phyloP scores from a whole-genome alignment of 108 stramenopile species.

The Cyclotella baltica region DNA sequence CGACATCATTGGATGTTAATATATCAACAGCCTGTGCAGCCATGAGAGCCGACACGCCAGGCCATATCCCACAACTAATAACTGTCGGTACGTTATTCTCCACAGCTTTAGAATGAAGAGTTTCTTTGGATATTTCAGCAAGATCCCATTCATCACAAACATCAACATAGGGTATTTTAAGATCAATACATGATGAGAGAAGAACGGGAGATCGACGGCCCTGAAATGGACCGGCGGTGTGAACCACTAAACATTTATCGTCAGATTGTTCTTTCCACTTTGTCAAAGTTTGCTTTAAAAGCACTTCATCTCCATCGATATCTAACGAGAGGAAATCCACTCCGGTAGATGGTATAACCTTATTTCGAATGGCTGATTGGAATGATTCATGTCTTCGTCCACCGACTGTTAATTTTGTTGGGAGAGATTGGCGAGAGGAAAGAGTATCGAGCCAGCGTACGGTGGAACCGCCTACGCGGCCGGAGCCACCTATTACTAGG shows the following conservation, averaged over 20 bases:
- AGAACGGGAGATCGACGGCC: conserved; percentile 62
- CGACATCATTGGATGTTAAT: conserved; percentile 26
- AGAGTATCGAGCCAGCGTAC: conserved; percentile 50
- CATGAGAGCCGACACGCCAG: conserved; percentile 61
- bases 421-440: neutral
- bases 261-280: conserved; percentile 7
- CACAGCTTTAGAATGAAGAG: conserved; percentile 38
- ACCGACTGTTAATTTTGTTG: conserved; percentile 15
- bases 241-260: conserved; percentile 61
- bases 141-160: conserved; percentile 89
- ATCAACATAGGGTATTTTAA: conserved; percentile 75
- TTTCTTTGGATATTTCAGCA: conserved; percentile 62
- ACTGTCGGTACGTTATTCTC: conserved; percentile 55
- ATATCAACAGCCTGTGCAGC: conserved; percentile 41
- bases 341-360: conserved; percentile 21
- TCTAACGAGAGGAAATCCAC: conserved; percentile 35
- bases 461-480: conserved; percentile 83
- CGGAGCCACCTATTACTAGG: conserved; percentile 82
- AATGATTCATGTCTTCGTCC: conserved; percentile 20
- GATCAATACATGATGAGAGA: conserved; percentile 55
- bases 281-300: neutral
- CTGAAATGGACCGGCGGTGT: conserved; percentile 92
- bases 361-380: conserved; percentile 16
- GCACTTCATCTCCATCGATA: conserved; percentile 18
- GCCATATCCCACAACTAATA: conserved; percentile 64